Percentiles rank a stretch among this genome's conserved stretches.
Evolutionary conservation across 306 rosid species (phyloP).

Genomic region (Cajanus cajan): DNA sequence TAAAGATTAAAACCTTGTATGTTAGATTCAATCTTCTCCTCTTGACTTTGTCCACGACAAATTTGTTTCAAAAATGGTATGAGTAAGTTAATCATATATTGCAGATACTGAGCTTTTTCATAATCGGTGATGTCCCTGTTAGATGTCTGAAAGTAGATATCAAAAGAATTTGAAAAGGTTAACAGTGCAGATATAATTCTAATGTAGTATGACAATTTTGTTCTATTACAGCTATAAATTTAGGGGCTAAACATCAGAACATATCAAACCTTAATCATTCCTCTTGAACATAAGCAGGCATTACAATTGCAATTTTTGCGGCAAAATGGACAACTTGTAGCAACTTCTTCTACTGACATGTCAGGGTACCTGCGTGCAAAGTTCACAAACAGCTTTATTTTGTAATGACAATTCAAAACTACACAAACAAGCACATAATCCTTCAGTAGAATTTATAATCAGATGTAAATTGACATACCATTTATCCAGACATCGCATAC

Average conservation of each 20-base stretch:
- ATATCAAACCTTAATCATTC: slow-evolving; percentile 59
- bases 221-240: slow-evolving; percentile 20
- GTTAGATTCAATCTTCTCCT: slow-evolving; percentile 65
- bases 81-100: slow-evolving; percentile 40
- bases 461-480: slow-evolving; percentile 48
- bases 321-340: slow-evolving; percentile 69
- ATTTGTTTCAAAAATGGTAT: slow-evolving; percentile 61
- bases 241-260: neutral
- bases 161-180: slow-evolving; percentile 12
- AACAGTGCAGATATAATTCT: neutral
- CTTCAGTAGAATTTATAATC: neutral
- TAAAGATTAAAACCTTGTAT: slow-evolving; percentile 55
- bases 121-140: slow-evolving; percentile 38
- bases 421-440: neutral
- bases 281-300: slow-evolving; percentile 62
- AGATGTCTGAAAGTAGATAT: slow-evolving; percentile 53
- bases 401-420: neutral
- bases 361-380: slow-evolving; percentile 57
- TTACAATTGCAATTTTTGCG: slow-evolving; percentile 75
- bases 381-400: slow-evolving; percentile 22
- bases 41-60: slow-evolving; percentile 59
- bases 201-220: neutral
- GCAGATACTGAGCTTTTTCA: slow-evolving; percentile 54
- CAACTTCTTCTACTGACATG: slow-evolving; percentile 52
- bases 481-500: slow-evolving; percentile 56